These are phyloP conservation scores for Eucalyptus coolabah DNA, from an alignment of 345 rosid species.

Conservation along the genomic window DNA sequence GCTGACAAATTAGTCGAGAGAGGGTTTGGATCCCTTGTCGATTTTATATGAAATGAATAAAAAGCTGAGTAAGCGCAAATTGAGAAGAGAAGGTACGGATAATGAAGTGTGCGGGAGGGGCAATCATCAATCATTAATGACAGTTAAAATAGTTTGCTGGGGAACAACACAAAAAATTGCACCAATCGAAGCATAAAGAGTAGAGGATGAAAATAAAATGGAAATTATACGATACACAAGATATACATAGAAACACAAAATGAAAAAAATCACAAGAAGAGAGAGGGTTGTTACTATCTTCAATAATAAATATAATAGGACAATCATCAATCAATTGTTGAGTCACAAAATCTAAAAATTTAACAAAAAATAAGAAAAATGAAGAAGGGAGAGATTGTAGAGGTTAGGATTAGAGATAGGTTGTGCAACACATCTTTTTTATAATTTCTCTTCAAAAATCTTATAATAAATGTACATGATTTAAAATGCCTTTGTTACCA, in stretches of 20 bases:
- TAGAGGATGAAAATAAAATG: no score
- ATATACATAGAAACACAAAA: no score
- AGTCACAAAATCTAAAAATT: background rate
- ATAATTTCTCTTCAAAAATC: no score
- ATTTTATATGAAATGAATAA: background rate
- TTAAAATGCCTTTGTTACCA: background rate
- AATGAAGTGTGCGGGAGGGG: background rate
- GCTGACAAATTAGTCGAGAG: background rate
- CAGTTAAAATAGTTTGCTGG: no score
- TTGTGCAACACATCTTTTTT: background rate
- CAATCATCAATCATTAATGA: background rate
- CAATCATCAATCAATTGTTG: background rate
- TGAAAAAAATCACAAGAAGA: rapidly evolving
- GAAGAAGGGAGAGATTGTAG: background rate
- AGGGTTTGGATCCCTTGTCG: background rate
- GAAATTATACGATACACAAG: no score
- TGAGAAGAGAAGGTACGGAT: background rate
- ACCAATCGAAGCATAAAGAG: background rate
- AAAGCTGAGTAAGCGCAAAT: background rate
- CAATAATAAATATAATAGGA: background rate
- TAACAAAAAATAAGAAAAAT: background rate
- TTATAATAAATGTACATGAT: no score
- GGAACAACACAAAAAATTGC: background rate
- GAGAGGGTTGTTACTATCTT: background rate
- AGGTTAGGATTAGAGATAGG: background rate